Conservation (phyloP, 305 asterid species). For the Solanum aculeatissimum region DNA sequence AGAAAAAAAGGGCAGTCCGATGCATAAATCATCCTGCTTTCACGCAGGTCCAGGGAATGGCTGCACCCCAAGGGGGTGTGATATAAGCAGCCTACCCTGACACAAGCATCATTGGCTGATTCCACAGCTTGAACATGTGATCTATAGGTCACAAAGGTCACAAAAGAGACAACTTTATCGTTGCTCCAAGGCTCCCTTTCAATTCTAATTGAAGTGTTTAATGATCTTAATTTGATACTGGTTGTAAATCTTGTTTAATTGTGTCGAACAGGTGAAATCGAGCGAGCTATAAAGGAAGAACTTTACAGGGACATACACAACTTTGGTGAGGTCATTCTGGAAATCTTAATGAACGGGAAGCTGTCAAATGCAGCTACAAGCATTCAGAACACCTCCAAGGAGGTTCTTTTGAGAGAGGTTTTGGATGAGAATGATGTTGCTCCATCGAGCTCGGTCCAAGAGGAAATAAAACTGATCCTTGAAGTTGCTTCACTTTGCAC, state of each 20-base stretch:
- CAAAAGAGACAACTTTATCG: not conserved
- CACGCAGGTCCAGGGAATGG: not conserved
- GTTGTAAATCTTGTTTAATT: not conserved
- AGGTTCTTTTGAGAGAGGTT: slow-evolving; percentile 40
- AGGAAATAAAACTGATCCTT: slow-evolving; percentile 30
- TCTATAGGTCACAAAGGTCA: not conserved
- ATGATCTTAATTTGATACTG: not conserved
- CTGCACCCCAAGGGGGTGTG: not conserved
- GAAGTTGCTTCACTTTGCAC: slow-evolving; percentile 73
- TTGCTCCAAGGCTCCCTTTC: not conserved
- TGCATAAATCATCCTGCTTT: not conserved
- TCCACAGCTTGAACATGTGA: not conserved
- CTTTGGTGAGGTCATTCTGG: slow-evolving; percentile 62
- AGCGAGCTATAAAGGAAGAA: slow-evolving; percentile 35
- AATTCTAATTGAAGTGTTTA: not conserved
- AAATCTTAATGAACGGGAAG: slow-evolving; percentile 49
- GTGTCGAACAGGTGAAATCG: slow-evolving; percentile 34
- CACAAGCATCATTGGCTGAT: not conserved
- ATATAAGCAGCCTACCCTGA: too few species aligned
- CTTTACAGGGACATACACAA: slow-evolving; percentile 50
- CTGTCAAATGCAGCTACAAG: slow-evolving; percentile 18
- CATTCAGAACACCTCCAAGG: slow-evolving; percentile 17
- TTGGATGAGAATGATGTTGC: slow-evolving; percentile 26
- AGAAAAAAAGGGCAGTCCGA: not conserved
- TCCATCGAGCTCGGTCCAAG: slow-evolving; percentile 19